Evolutionary conservation across 257 asterid species (phyloP), one percentile per base, ranked within the genome.

Genomic region (Nicotiana tomentosiformis): DNA sequence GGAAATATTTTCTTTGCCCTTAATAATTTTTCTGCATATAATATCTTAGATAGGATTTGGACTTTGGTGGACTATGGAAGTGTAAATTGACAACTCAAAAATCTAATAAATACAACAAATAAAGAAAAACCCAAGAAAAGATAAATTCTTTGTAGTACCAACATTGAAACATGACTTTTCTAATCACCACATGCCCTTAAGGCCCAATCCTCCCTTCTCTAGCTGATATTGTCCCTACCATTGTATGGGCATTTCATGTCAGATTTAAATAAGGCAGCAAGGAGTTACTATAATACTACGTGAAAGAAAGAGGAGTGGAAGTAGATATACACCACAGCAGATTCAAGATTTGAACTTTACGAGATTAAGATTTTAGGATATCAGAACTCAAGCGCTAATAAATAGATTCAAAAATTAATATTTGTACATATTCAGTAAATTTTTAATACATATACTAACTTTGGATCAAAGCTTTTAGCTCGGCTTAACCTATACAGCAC

Each of bases 21-120:
- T 8, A 43, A 43, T 43, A 43, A 9, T 43, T 43, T 9, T 8
- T 43, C 51, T 43, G 51, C 12, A 9, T 43, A 43, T 10, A 43
- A 43, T 43, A 43, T 43, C 51, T 43, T 43, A 43, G 12, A 43
- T 9, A 43, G 3, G 12, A 43, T 43, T 43, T 43, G 11, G 11
- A 43, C 51, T 55, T 14, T 15, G 1, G 18, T n/a, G 57, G 57
- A n/a, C 56, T 69, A 69, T 69, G 16, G 32, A 37, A 69, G 33
- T 39, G 77, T 70, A 39, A 70, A 70, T 70, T 74, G 62, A 74
- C 80, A 23, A 49, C 80, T 74, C 43, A 74, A 74, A 49, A 74
- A 26, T 62, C 26, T 6, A 49, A 74, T 49, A 14, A 72, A 74
- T 33, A 74, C 80, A 17, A 26, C 23, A 49, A 49, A 49, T 14